Evolutionary conservation across 768 basidiomycete species (phyloP).

Genomic region (Leccinum longicurvipes): DNA sequence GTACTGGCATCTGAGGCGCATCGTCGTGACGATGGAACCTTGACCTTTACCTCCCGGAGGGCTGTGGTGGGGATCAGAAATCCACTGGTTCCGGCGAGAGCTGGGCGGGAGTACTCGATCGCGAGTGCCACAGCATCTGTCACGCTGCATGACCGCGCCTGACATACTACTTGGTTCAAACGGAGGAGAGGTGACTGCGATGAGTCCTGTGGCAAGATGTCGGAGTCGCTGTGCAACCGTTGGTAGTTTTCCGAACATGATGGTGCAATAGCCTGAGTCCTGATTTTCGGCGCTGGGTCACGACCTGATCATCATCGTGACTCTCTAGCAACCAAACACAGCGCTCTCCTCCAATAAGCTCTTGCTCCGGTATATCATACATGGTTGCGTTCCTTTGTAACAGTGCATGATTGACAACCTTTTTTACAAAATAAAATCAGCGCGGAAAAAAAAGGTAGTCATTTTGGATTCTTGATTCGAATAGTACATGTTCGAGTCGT

Average conservation of each 20-base stretch:
- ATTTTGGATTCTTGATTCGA: background rate
- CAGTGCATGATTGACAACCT: too few species aligned
- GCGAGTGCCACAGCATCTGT: background rate
- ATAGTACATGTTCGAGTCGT: background rate
- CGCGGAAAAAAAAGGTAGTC: background rate
- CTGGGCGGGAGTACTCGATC: background rate
- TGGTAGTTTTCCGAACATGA: background rate
- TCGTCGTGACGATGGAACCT: background rate
- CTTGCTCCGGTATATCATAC: background rate
- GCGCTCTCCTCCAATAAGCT: background rate
- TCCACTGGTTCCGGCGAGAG: background rate
- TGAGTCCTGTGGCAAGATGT: background rate
- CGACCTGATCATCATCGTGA: background rate
- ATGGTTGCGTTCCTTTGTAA: background rate
- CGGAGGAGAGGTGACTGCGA: background rate
- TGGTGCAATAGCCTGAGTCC: background rate
- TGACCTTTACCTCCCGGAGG: background rate
- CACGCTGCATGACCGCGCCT: background rate
- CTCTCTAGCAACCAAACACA: background rate
- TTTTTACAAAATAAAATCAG: background rate
- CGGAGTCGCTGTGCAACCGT: background rate
- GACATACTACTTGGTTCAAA: background rate
- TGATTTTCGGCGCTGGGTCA: too few species aligned
- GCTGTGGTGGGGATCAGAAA: background rate
- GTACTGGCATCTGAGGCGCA: background rate